Evolutionary conservation across 1,284 basidiomycete species (phyloP).

Genomic region (Cryptococcus sp.): DNA sequence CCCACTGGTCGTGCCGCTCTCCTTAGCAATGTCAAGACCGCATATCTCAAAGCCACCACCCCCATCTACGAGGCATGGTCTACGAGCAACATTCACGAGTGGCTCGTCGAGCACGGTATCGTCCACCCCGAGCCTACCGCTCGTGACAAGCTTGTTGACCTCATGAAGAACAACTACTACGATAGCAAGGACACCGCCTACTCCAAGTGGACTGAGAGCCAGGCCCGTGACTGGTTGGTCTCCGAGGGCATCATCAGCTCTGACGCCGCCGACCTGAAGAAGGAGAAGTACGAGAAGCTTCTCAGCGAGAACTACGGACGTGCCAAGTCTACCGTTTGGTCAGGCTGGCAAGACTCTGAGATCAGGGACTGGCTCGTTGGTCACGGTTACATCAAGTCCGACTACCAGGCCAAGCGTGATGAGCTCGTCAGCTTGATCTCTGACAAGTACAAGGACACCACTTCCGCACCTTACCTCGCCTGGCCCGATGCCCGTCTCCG

Average conservation of each 20-base stretch:
- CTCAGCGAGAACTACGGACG: conserved; percentile 73
- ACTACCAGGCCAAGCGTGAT: conserved; percentile 69
- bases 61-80: conserved; percentile 83
- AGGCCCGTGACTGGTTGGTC: conserved; percentile 56
- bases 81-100: conserved; percentile 78
- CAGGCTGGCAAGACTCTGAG: conserved; percentile 75
- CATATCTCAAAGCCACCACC: conserved; percentile 64
- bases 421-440: conserved; percentile 54
- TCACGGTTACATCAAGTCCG: conserved; percentile 69
- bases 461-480: conserved; percentile 66
- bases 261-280: conserved; percentile 65
- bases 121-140: conserved; percentile 64
- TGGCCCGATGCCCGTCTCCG: conserved; percentile 89
- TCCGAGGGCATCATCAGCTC: conserved; percentile 53
- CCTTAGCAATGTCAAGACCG: conserved; percentile 65
- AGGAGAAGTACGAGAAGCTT: conserved; percentile 75
- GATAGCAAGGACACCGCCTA: conserved; percentile 63
- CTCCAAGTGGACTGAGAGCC: conserved; percentile 62
- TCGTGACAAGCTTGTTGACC: conserved; percentile 67
- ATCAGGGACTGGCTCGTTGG: conserved; percentile 76
- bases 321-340: conserved; percentile 68
- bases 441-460: conserved; percentile 53
- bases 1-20: conserved; percentile 69
- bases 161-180: conserved; percentile 83
- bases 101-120: conserved; percentile 78